phyloP scores from a whole-genome alignment of 371 early-diverging fungal genomes.

The Zychaea mexicana region DNA sequence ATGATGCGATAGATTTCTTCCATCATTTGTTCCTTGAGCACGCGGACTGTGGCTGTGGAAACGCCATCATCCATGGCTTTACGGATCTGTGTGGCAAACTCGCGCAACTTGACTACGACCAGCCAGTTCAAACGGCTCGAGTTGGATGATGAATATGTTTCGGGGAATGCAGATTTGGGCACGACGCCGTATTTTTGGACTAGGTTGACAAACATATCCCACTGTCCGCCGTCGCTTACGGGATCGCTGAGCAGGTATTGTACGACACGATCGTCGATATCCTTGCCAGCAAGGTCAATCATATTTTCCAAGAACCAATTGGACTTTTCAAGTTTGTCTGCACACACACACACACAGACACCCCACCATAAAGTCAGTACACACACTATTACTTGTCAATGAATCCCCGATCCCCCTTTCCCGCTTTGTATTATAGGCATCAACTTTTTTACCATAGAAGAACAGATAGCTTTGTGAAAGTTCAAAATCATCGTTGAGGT shows the following conservation, averaged over 20 bases:
- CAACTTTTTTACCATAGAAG: slow-evolving; percentile 72
- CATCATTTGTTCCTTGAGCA: slow-evolving; percentile 63
- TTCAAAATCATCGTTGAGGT: slow-evolving; percentile 75
- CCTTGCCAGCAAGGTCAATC: slow-evolving; percentile 65
- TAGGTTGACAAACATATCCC: slow-evolving; percentile 81
- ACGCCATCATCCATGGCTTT: slow-evolving; percentile 46
- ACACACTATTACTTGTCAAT: too few species aligned
- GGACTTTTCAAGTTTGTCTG: slow-evolving; percentile 77
- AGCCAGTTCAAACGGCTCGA: slow-evolving; percentile 63
- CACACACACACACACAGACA: too few species aligned
- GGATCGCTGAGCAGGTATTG: slow-evolving; percentile 73
- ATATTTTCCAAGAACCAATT: slow-evolving; percentile 84
- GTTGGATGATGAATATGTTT: slow-evolving; percentile 67
- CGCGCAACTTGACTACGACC: slow-evolving; percentile 71
- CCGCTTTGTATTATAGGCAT: neutral
- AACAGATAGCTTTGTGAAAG: slow-evolving; percentile 80
- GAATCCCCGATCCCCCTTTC: neutral
- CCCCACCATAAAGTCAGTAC: neutral
- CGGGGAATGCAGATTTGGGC: slow-evolving; percentile 75
- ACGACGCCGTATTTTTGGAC: slow-evolving; percentile 60
- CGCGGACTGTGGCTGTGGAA: slow-evolving; percentile 34
- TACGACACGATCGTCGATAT: slow-evolving; percentile 72
- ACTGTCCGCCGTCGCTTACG: slow-evolving; percentile 70
- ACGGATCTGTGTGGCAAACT: slow-evolving; percentile 68
- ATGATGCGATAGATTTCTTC: slow-evolving; percentile 74